Base-by-base conservation (phyloP, 805 yeast species). In the Pichia kluyveri region DNA sequence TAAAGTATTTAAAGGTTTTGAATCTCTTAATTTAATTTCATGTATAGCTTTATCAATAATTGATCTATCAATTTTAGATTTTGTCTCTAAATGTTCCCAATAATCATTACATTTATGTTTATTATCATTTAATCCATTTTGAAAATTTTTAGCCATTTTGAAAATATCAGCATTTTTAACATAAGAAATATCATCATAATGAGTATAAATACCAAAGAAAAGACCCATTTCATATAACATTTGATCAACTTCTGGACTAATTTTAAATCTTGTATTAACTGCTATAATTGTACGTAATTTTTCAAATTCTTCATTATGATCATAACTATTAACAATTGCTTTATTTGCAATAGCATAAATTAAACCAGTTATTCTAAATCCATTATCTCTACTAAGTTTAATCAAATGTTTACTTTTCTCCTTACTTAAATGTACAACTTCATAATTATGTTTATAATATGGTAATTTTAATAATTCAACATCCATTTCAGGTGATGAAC, bases 131-230 rank as follows among this genome's bases (percentile, higher is more conserved):
- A 52, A 19, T 10, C 14, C 12, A 6, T 19, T 15, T 18, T 52
- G 54, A 17, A 52, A 52, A 14, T 28, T 2, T 23, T 27, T 32
- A 9, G 45, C 40, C 14, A 44, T 10, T 30, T 45, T 34, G 11
- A 27, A 17, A 2, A 42, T 14, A 6, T 26, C 15, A 17, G 32
- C 11, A 4, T 28, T 15, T 26, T 40, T 27, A 1, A 40, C 17
- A 40, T 8, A 15, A 15, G 26, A 18, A 27, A 40, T n/a, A 8
- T 28, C 28, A 5, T 28, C 28, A 26, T 27, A 17, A 27, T 40
- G 28, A 27, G 26, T 14, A 27, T 39, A 45, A 32, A 42, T 52
- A 12, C 52, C 54, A 36, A 47, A 52, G 8, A 43, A 41, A 8
- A 45, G 26, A 4, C 50, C 54, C 41, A 52, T 47, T 12, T 42